Evolutionary conservation across 257 asterid genomes (phyloP).

Genomic region (Salvia miltiorrhiza): DNA sequence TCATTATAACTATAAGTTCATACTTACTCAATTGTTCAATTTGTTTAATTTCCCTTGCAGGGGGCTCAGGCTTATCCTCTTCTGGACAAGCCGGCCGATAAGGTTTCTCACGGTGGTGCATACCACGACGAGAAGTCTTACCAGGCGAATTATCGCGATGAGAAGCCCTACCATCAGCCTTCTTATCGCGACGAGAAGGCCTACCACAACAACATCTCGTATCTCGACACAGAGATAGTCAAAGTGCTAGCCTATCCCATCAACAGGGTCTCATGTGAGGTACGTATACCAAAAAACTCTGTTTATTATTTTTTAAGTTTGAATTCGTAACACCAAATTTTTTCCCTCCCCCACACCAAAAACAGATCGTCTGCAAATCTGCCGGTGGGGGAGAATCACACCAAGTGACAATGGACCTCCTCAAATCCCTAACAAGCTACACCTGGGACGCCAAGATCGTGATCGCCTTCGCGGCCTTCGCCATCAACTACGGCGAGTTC

Average conservation of each 20-base stretch:
- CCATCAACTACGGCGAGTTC: conserved; percentile 66
- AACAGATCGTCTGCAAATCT: conserved; percentile 51
- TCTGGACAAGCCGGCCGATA: not conserved
- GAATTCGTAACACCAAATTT: not conserved
- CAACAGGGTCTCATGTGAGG: conserved; percentile 68
- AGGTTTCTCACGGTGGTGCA: not conserved
- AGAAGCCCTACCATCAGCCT: not conserved
- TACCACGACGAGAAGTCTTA: conserved; percentile 12
- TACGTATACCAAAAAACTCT: not conserved
- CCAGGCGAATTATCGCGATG: conserved; percentile 1
- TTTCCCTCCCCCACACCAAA: not conserved
- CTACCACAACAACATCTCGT: conserved; percentile 27
- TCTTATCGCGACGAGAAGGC: conserved; percentile 1
- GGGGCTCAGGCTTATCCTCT: conserved; percentile 1
- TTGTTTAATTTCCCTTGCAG: not conserved
- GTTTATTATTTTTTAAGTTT: not conserved
- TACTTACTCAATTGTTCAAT: not conserved
- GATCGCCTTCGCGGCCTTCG: conserved; percentile 50
- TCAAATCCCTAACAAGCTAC: conserved; percentile 39
- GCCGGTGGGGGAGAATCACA: conserved; percentile 47
- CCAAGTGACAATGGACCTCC: conserved; percentile 43
- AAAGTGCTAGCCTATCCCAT: conserved; percentile 58
- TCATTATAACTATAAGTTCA: too few species aligned
- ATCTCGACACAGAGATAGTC: conserved; percentile 46
- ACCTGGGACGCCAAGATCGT: conserved; percentile 64